phyloP scores from a whole-genome alignment of 2,329 filamentous ascomycete species.

The Phymatotrichopsis omnivora region DNA sequence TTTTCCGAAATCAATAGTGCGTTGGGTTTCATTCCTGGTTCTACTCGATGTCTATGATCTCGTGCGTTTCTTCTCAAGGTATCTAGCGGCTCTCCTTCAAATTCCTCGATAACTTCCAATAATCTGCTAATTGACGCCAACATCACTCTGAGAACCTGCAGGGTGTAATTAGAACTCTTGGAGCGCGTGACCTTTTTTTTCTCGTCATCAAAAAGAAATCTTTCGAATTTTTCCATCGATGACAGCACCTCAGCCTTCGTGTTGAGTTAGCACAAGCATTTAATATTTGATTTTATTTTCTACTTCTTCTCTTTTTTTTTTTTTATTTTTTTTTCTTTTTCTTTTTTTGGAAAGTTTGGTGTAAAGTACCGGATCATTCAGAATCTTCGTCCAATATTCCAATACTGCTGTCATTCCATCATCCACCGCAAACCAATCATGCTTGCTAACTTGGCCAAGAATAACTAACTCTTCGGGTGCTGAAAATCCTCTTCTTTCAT shows the following conservation, averaged over 20 bases:
- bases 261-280: background rate
- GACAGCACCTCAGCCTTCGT: conserved; percentile 4
- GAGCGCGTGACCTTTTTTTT: conserved; percentile 9
- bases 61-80: conserved; percentile 4
- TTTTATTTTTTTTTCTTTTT: too few species aligned
- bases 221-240: conserved; percentile 3
- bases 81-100: conserved; percentile 5
- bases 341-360: background rate
- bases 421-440: conserved; percentile 12
- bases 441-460: conserved; percentile 12
- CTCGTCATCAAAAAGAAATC: conserved; percentile 10
- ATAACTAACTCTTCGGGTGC: conserved; percentile 15
- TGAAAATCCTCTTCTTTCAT: conserved; percentile 3
- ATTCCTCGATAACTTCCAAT: conserved; percentile 7
- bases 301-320: too few species aligned
- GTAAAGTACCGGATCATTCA: background rate
- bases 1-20: conserved; percentile 8
- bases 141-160: conserved; percentile 12
- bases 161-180: conserved; percentile 13
- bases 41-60: conserved; percentile 1
- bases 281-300: too few species aligned
- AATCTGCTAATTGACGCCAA: conserved; percentile 2
- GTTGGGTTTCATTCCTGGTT: background rate
- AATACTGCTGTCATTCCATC: conserved; percentile 11
- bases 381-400: conserved; percentile 1